A percentile compares a stretch with the other conserved stretches of the same genome.
These are phyloP conservation scores for Solanum hybrid DNA, from an alignment of 305 asterid genomes.

Conservation along the genomic window DNA sequence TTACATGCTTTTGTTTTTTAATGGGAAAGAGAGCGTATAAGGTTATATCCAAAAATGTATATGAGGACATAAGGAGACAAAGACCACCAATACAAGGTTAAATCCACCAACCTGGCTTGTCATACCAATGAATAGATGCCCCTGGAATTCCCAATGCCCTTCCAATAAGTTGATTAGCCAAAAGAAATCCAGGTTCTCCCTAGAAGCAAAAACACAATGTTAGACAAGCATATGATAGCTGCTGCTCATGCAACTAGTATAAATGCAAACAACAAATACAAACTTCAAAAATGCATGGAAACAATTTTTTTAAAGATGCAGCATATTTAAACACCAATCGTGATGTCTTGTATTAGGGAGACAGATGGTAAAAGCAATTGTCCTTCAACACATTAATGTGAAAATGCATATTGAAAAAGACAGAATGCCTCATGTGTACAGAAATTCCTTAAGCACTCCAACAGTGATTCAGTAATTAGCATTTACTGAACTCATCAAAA, in stretches of 20 bases:
- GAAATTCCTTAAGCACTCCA: background rate
- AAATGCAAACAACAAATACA: background rate
- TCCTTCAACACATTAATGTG: background rate
- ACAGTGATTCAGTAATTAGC: background rate
- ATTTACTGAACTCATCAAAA: background rate
- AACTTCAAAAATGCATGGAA: background rate
- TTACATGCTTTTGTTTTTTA: background rate
- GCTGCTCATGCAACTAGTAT: background rate
- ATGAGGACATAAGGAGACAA: background rate
- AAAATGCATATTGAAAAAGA: background rate
- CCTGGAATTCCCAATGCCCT: conserved; percentile 73
- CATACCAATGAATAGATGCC: conserved; percentile 93
- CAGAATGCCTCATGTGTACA: background rate
- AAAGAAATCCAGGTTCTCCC: conserved; percentile 76
- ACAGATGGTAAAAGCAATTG: background rate
- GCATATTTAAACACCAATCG: background rate
- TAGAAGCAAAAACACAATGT: conserved; percentile 21
- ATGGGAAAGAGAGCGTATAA: background rate
- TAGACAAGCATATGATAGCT: background rate
- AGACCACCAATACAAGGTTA: background rate
- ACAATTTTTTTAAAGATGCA: background rate
- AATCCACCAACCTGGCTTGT: conserved; percentile 78
- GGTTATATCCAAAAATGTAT: background rate
- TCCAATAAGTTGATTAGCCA: conserved; percentile 64
- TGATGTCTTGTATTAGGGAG: background rate